Conservation (phyloP, 1,284 basidiomycete genomes). For the Moesziomyces sp. region DNA sequence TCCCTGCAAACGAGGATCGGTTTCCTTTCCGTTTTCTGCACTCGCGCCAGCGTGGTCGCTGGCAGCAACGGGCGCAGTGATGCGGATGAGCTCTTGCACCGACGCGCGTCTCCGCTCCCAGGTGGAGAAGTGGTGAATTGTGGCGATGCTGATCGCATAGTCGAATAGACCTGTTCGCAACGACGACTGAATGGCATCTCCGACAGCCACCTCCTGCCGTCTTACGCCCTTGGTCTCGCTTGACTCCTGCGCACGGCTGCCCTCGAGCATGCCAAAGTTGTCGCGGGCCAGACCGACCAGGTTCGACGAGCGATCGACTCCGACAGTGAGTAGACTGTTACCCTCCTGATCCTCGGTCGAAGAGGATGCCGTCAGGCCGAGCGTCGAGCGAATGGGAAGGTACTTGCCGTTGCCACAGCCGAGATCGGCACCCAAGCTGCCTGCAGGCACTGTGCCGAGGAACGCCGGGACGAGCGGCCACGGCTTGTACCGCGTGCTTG, state of each 20-base stretch:
- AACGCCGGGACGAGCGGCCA: conserved; percentile 93
- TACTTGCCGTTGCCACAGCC: conserved; percentile 99
- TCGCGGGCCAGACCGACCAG: conserved; percentile 51
- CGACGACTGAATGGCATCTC: conserved; percentile 58
- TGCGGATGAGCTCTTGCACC: conserved; percentile 59
- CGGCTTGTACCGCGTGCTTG: conserved; percentile 94
- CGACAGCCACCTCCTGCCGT: conserved; percentile 61
- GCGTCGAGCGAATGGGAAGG: conserved; percentile 70
- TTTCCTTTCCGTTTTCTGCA: neutral
- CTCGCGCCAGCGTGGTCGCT: neutral
- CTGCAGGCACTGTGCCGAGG: conserved; percentile 77
- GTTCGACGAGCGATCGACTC: conserved; percentile 80
- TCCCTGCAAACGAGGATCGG: conserved; percentile 18
- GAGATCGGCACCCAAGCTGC: conserved; percentile 88
- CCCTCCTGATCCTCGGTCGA: neutral
- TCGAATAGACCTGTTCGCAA: conserved; percentile 54
- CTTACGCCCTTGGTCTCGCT: neutral
- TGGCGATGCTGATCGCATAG: conserved; percentile 66
- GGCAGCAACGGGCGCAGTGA: conserved; percentile 31
- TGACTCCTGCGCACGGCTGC: neutral
- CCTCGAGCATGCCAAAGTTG: conserved; percentile 41
- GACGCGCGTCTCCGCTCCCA: conserved; percentile 49
- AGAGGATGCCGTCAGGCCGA: conserved; percentile 4
- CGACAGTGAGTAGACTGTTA: conserved; percentile 53
- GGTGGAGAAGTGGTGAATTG: conserved; percentile 66